Evolutionary conservation across 164 flowering plant genomes (phyloP), one percentile per base, ranked within the genome.

Genomic region (Buxus sempervirens): DNA sequence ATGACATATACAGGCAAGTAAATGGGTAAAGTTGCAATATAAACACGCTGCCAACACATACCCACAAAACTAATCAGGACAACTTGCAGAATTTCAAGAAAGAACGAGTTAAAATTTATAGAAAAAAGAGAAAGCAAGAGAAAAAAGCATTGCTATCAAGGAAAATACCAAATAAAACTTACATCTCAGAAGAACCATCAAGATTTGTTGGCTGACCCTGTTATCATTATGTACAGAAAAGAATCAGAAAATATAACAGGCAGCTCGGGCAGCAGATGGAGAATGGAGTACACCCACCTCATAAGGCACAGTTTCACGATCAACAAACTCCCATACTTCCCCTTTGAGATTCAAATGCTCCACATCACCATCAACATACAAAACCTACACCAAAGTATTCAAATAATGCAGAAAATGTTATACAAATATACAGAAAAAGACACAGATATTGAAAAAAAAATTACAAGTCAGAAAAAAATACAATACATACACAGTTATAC

Each of bases 351-450:
- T 62, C 66, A 94, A 69, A 36, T 57, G 66, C 74, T 94, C 98
- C 66, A 63, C 60, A 69, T 94, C 98, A 23, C 95, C 97, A 73
- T 94, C 98, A 77, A 0, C 25, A 73, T 94, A 94, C 10, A 69
- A 9, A 57, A 93, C 83, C 98, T 93, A 65, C 45, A 70, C 22
- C 57, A 25, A 53, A 56, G 54, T 23, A n/a, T 49, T 53, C 28
- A 6, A 41, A 67, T 38, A 41, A 51, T 56, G 15, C 5, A 24
- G n/a, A 62, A 58, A 54, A 69, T 24, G 23, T n/a, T 42, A n/a
- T n/a, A n/a, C n/a, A n/a, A n/a, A n/a, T n/a, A n/a, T n/a, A n/a
- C n/a, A n/a, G n/a, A n/a, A n/a, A n/a, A n/a, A n/a, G n/a, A n/a
- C n/a, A n/a, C n/a, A n/a, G n/a, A n/a, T n/a, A n/a, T n/a, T n/a